Conservation (phyloP, 1,284 basidiomycete genomes). For the Cystobasidium pallidum region DNA sequence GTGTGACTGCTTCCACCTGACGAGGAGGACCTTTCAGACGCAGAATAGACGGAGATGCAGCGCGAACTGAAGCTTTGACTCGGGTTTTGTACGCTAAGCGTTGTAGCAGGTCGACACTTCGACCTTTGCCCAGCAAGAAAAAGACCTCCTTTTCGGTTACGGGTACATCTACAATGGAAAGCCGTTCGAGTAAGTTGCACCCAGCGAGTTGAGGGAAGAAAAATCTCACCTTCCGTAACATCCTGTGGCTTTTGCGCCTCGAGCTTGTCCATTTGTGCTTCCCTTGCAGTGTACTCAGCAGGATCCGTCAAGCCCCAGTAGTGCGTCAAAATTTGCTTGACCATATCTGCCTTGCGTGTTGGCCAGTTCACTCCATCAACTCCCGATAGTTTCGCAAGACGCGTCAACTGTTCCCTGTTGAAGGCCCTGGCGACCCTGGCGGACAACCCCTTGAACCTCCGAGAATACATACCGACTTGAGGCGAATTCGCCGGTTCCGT, state of each 20-base stretch:
- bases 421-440: conserved; percentile 5
- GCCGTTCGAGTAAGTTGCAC: too few species aligned
- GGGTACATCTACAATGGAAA: not conserved
- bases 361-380: not conserved
- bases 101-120: not conserved
- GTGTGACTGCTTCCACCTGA: not conserved
- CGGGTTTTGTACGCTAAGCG: not conserved
- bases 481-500: not conserved
- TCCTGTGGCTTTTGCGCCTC: not conserved
- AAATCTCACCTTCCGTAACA: not conserved
- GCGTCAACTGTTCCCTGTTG: conserved; percentile 6
- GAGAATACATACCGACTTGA: conserved; percentile 13
- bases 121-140: conserved; percentile 15
- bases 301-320: conserved; percentile 11
- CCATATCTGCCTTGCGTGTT: not conserved
- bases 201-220: too few species aligned
- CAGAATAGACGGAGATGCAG: not conserved
- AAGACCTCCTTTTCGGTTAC: conserved; percentile 18
- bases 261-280: not conserved
- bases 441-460: not conserved
- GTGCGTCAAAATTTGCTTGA: not conserved
- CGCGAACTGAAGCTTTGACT: conserved; percentile 3
- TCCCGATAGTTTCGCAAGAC: not conserved
- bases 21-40: conserved; percentile 1
- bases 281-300: not conserved